Evolutionary conservation across 1,284 basidiomycete genomes (phyloP).

Genomic region (Anthracocystis setariae): DNA sequence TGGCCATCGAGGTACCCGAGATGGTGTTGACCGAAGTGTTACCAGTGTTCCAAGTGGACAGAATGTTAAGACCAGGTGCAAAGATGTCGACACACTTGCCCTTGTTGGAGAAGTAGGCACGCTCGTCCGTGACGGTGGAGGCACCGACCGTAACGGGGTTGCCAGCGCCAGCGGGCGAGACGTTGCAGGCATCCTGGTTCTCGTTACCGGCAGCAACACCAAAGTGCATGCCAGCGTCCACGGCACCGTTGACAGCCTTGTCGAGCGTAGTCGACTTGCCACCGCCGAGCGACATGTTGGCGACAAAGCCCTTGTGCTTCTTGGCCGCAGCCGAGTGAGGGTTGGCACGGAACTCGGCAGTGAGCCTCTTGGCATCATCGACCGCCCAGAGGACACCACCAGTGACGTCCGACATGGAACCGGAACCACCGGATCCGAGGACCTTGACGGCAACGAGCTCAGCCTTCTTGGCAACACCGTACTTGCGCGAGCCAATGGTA

Average conservation of each 20-base stretch:
- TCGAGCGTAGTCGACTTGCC: constrained; percentile 91
- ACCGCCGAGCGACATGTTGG: constrained; percentile 97
- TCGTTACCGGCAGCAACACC: constrained; percentile 77
- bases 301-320: constrained; percentile 91
- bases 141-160: constrained; percentile 82
- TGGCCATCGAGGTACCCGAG: constrained; percentile 75
- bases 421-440: constrained; percentile 87
- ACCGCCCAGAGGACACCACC: constrained; percentile 78
- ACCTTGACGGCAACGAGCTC: constrained; percentile 97
- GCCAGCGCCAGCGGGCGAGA: constrained; percentile 76
- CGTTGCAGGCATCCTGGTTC: constrained; percentile 80
- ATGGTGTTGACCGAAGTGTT: constrained; percentile 75
- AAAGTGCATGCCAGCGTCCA: constrained; percentile 87
- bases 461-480: constrained; percentile 94
- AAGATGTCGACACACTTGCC: constrained; percentile 82
- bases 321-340: constrained; percentile 75
- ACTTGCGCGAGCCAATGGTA: constrained; percentile 76
- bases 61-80: constrained; percentile 82
- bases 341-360: constrained; percentile 74
- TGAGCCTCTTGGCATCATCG: constrained; percentile 73
- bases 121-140: constrained; percentile 73
- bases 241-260: constrained; percentile 84
- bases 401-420: constrained; percentile 95
- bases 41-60: constrained; percentile 69
- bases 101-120: constrained; percentile 80